Base-by-base conservation (phyloP, 2,329 filamentous ascomycete genomes). In the Pseudogymnoascus pannorum region DNA sequence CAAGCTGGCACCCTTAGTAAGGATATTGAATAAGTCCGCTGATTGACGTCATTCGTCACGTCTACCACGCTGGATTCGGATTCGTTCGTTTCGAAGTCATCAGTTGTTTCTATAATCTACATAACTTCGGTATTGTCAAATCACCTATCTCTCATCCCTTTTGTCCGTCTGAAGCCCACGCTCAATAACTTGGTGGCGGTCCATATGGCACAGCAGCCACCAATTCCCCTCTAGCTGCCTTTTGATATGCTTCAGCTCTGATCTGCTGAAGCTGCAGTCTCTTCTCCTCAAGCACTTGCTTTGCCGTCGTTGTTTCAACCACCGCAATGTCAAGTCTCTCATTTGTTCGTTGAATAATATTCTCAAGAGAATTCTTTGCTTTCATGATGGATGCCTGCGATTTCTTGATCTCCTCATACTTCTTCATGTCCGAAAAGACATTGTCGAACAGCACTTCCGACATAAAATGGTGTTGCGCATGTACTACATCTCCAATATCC, bases 391-490 rank as follows among this genome's bases (percentile, higher is more conserved):
- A 73, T 24, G 60, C 60, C 40, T 73, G 71, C 2, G 75, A 78
- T 14, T 73, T 68, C 66, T 80, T 77, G 63, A 85, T 79, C 69
- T 81, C 76, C 11, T 80, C 74, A 63, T 80, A 79, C 68, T 82
- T 81, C 2, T 75, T 74, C 72, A 79, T 76, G 62, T 83, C 80
- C 7, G 74, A 76, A 66, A 81, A 80, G 62, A 82, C 76, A 58
- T 81, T 82, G 66, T 83, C 79, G 65, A 83, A 82, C n/a, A 83
- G 73, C 2, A 83, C 73, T 63, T 83, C 80, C 6, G 73, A 73
- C 69, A 82, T 74, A 12, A 81, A 72, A 60, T 70, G 74, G 0
- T 78, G 78, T 40, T 77, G 73, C 0, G 77, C 75, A 54, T 83
- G 77, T 18, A 70, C 69, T 18, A 81, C 73, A 0, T 68, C 60